A percentile compares a stretch with the other conserved stretches of the same genome.
Conservation (phyloP, 1,284 basidiomycete species). For the Moesziomyces parantarcticus region DNA sequence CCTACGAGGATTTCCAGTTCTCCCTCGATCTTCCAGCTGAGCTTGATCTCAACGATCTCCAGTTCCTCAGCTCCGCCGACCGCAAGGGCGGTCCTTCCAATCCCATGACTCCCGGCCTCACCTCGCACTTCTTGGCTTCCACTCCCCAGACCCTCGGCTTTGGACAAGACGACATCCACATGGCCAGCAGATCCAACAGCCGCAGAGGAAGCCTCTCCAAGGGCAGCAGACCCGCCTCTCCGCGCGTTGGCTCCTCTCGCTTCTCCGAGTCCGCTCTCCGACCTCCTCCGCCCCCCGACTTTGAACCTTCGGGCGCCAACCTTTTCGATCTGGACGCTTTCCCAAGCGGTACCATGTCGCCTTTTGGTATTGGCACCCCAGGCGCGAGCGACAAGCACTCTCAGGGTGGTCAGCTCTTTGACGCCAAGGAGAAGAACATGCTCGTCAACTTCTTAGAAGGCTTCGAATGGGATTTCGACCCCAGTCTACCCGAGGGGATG, state of each 20-base stretch:
- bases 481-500: slow-evolving; percentile 56
- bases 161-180: slow-evolving; percentile 47
- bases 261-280: slow-evolving; percentile 42
- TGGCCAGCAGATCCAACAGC: slow-evolving; percentile 44
- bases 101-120: slow-evolving; percentile 50
- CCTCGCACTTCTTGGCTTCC: slow-evolving; percentile 37
- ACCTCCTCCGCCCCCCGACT: slow-evolving; percentile 51
- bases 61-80: slow-evolving; percentile 48
- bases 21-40: slow-evolving; percentile 57
- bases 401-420: slow-evolving; percentile 42
- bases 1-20: slow-evolving; percentile 62
- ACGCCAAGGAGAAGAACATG: slow-evolving; percentile 54
- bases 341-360: slow-evolving; percentile 25
- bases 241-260: slow-evolving; percentile 31
- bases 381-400: slow-evolving; percentile 19
- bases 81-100: slow-evolving; percentile 46
- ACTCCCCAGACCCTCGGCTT: slow-evolving; percentile 31
- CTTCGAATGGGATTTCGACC: slow-evolving; percentile 64
- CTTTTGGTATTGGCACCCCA: slow-evolving; percentile 40
- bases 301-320: slow-evolving; percentile 41
- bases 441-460: slow-evolving; percentile 58
- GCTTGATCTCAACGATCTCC: slow-evolving; percentile 49
- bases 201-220: slow-evolving; percentile 48
- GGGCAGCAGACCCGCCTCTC: slow-evolving; percentile 46
- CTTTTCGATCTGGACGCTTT: slow-evolving; percentile 44